These are phyloP conservation scores for Camellia granthamiana DNA, from an alignment of 148 eudicot species.

Conservation along the genomic window DNA sequence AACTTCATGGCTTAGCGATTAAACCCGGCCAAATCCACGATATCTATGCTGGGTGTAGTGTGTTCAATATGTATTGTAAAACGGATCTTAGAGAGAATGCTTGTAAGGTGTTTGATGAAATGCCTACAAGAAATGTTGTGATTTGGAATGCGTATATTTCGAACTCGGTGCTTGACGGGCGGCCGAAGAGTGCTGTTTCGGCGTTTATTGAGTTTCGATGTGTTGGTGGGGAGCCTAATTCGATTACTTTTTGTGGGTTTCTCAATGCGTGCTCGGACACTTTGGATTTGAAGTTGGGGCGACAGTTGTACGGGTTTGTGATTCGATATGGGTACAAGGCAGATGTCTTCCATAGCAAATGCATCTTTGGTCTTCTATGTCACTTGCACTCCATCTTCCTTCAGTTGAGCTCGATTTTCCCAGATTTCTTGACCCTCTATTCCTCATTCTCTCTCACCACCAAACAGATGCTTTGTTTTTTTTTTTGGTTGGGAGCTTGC, in stretches of 20 bases:
- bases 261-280: slow-evolving; percentile 54
- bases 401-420: no score
- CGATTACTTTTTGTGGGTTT: slow-evolving; percentile 47
- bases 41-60: slow-evolving; percentile 47
- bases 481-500: no score
- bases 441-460: no score
- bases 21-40: slow-evolving; percentile 28
- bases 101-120: slow-evolving; percentile 48
- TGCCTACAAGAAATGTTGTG: slow-evolving; percentile 47
- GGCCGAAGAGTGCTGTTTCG: slow-evolving; percentile 25
- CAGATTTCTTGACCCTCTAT: no score
- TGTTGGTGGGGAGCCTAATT: slow-evolving; percentile 26
- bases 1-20: slow-evolving; percentile 38
- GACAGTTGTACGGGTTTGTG: slow-evolving; percentile 43
- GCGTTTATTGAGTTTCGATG: slow-evolving; percentile 38
- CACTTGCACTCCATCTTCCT: no score
- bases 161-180: slow-evolving; percentile 40
- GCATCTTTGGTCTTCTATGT: neutral
- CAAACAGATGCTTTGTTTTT: no score
- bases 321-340: slow-evolving; percentile 36
- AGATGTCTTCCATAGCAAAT: slow-evolving; percentile 46
- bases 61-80: slow-evolving; percentile 51
- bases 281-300: slow-evolving; percentile 28
- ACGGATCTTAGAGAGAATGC: slow-evolving; percentile 35
- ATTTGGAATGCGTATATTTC: slow-evolving; percentile 61